phyloP scores from a whole-genome alignment of 768 basidiomycete genomes.

The Kwoniella heveanensis region DNA sequence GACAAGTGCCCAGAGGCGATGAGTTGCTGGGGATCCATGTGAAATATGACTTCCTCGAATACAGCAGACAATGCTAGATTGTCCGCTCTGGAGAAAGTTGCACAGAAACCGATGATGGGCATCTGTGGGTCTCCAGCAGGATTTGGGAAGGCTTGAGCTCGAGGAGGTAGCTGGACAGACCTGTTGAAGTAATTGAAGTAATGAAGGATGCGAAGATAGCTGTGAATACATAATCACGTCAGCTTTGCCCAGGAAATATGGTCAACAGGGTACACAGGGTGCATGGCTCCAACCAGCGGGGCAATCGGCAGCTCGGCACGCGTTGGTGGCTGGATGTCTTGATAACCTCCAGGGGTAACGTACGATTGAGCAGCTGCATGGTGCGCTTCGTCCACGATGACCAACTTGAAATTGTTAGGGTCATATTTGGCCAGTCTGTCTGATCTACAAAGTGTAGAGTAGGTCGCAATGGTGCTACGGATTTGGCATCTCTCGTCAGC shows the following conservation, averaged over 20 bases:
- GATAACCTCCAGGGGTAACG: too few species aligned
- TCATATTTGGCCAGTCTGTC: conserved; percentile 74
- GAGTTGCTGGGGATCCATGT: conserved; percentile 86
- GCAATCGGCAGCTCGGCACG: too few species aligned
- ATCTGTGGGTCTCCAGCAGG: conserved; percentile 54
- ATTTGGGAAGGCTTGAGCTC: conserved; percentile 53
- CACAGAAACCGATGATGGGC: conserved; percentile 90
- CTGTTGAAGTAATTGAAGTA: conserved; percentile 78
- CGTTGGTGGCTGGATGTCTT: too few species aligned
- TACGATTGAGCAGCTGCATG: conserved; percentile 72
- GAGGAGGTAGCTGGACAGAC: conserved; percentile 56
- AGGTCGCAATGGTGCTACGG: conserved; percentile 48
- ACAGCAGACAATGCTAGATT: conserved; percentile 82
- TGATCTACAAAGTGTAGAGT: conserved; percentile 68
- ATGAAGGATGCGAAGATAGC: conserved; percentile 82
- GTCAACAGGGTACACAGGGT: too few species aligned
- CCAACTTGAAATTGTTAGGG: conserved; percentile 66
- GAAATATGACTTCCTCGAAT: conserved; percentile 88
- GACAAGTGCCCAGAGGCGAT: conserved; percentile 89
- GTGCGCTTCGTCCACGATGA: conserved; percentile 91
- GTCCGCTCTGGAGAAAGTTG: conserved; percentile 90
- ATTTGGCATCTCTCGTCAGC: background rate
- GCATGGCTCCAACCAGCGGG: too few species aligned
- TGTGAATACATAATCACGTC: conserved; percentile 33
- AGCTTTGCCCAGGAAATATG: conserved; percentile 1